Conservation (phyloP, 129 eudicot genomes). For the Ambrosia artemisiifolia region DNA sequence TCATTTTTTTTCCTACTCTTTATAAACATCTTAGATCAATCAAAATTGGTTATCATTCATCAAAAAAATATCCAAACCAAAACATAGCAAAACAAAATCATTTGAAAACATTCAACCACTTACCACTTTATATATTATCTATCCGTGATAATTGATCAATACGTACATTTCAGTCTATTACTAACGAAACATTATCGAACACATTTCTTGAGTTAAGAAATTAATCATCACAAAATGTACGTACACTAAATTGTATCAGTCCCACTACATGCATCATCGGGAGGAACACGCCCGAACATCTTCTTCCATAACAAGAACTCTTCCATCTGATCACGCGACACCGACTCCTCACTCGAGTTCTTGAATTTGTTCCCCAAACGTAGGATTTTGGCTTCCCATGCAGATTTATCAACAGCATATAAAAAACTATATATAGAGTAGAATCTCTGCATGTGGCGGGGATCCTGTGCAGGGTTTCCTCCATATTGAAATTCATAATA, state of each 20-base stretch:
- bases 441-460: neutral
- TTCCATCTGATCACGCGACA: neutral
- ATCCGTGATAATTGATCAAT: neutral
- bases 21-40: too few relatives aligned
- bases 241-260: neutral
- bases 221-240: neutral
- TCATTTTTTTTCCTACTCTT: too few relatives aligned
- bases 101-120: too few relatives aligned
- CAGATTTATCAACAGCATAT: neutral
- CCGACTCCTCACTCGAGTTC: neutral
- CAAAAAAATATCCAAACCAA: too few relatives aligned
- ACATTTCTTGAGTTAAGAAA: neutral
- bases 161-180: too few relatives aligned
- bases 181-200: too few relatives aligned
- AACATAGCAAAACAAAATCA: too few relatives aligned
- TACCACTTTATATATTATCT: too few relatives aligned
- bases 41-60: too few relatives aligned
- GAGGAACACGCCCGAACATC: neutral
- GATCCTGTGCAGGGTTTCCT: neutral
- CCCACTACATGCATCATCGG: neutral
- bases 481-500: neutral
- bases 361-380: neutral
- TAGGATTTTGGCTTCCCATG: neutral
- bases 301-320: constrained; percentile 1
- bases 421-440: neutral